These are phyloP conservation scores for Alternaria ventricosa DNA, from an alignment of 2,329 filamentous ascomycete species.

Conservation along the genomic window DNA sequence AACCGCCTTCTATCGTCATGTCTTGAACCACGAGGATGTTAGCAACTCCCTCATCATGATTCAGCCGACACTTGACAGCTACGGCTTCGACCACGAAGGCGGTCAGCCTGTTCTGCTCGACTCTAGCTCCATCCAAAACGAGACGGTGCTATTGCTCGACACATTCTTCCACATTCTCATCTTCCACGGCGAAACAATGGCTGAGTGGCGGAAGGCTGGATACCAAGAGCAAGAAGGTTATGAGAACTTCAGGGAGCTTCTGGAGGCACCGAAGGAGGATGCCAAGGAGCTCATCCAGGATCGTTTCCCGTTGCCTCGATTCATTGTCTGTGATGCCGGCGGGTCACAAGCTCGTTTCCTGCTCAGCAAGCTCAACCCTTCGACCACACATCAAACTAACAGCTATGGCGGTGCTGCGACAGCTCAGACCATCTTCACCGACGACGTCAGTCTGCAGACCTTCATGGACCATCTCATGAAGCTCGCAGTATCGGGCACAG, in stretches of 20 bases:
- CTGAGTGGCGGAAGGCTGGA: slow-evolving; percentile 96
- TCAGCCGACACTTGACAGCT: slow-evolving; percentile 94
- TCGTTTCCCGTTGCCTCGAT: slow-evolving; percentile 95
- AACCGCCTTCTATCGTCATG: slow-evolving; percentile 97
- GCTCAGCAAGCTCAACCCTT: slow-evolving; percentile 95
- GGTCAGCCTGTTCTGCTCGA: slow-evolving; percentile 93
- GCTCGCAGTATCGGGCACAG: slow-evolving; percentile 53
- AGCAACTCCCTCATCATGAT: slow-evolving; percentile 99
- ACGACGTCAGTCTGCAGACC: slow-evolving; percentile 96
- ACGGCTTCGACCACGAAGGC: slow-evolving; percentile 95
- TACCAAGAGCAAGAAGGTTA: slow-evolving; percentile 99
- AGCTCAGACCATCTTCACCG: slow-evolving; percentile 98
- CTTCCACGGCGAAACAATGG: slow-evolving; percentile 97
- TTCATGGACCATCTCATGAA: slow-evolving; percentile 99
- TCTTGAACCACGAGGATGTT: slow-evolving; percentile 96
- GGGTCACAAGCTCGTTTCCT: slow-evolving; percentile 97
- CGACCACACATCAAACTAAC: slow-evolving; percentile 92
- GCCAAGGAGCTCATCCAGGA: slow-evolving; percentile 97
- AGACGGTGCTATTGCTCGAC: slow-evolving; percentile 91
- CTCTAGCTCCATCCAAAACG: slow-evolving; percentile 93
- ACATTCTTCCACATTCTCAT: slow-evolving; percentile 99
- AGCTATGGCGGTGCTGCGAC: slow-evolving; percentile 89
- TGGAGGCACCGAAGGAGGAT: slow-evolving; percentile 96
- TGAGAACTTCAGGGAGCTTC: slow-evolving; percentile 87
- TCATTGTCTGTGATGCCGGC: slow-evolving; percentile 98